A percentile compares a stretch with the other conserved stretches of the same genome.
phyloP scores from a whole-genome alignment of 306 rosid genomes.

The Castanospermum australe region DNA sequence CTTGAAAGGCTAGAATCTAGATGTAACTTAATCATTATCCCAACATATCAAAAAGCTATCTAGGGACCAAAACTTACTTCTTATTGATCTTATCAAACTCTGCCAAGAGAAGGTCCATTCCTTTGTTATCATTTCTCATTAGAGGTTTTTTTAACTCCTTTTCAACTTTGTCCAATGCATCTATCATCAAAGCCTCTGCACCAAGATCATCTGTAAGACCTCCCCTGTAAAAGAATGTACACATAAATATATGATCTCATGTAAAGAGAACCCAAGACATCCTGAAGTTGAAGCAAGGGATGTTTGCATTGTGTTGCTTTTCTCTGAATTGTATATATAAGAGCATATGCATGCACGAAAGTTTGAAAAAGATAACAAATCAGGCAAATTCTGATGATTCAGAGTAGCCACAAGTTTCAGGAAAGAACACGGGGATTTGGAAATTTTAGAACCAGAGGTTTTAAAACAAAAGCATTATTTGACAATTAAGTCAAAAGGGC shows the following conservation, averaged over 20 bases:
- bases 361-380: constrained; percentile 1
- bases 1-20: constrained; percentile 10
- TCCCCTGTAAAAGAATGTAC: constrained; percentile 53
- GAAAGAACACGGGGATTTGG: neutral
- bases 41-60: neutral
- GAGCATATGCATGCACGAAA: neutral
- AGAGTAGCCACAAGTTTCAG: neutral
- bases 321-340: neutral
- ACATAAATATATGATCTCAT: neutral
- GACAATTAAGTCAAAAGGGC: neutral
- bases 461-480: neutral
- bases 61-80: constrained; percentile 49
- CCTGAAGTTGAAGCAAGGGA: neutral
- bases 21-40: neutral
- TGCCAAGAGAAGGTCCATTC: constrained; percentile 82
- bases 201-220: constrained; percentile 79
- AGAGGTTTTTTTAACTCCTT: constrained; percentile 80
- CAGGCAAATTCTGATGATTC: neutral
- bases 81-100: constrained; percentile 85
- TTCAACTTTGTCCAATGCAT: constrained; percentile 88
- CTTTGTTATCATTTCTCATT: constrained; percentile 84
- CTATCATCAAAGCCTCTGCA: constrained; percentile 86
- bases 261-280: neutral
- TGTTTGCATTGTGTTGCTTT: neutral
- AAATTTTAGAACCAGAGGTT: neutral